Percentiles rank a stretch among this genome's conserved stretches.
These are phyloP conservation scores for Chlorella sp. DNA, from an alignment of 139 green algal genomes.

Conservation along the genomic window DNA sequence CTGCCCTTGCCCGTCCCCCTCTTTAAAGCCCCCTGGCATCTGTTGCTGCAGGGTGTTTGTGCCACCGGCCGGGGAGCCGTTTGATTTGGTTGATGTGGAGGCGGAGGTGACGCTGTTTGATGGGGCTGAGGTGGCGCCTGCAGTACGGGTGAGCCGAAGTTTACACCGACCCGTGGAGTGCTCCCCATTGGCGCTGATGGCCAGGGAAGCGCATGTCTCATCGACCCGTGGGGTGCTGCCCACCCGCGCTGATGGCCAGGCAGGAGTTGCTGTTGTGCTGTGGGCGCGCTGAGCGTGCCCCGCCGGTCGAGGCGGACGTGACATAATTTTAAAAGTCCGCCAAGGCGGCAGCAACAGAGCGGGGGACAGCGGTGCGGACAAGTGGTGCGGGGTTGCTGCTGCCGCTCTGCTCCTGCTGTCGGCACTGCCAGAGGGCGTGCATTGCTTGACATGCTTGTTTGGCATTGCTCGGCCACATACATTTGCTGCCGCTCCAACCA, in stretches of 20 bases:
- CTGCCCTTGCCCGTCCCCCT: too few relatives aligned
- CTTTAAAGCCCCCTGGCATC: background rate
- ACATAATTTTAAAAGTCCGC: too few relatives aligned
- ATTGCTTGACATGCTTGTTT: too few relatives aligned
- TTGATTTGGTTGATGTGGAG: conserved; percentile 54
- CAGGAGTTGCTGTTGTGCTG: background rate
- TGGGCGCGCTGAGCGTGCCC: background rate
- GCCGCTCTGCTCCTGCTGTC: background rate
- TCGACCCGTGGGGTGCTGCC: too few relatives aligned
- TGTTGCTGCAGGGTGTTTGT: conserved; percentile 36
- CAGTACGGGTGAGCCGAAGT: background rate
- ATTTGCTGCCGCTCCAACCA: too few relatives aligned
- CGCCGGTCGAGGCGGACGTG: too few relatives aligned
- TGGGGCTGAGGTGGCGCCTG: background rate
- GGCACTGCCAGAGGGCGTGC: background rate
- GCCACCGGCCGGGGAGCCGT: conserved; percentile 20
- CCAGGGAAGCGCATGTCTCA: too few relatives aligned
- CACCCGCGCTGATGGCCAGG: too few relatives aligned
- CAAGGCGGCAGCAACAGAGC: background rate
- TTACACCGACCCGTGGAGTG: too few relatives aligned
- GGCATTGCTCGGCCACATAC: background rate
- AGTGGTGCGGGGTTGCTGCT: background rate
- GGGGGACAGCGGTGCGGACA: background rate
- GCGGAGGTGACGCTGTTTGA: conserved; percentile 51
- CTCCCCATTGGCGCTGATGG: too few relatives aligned